Conservation (phyloP, 805 yeast genomes). For the Yamadazyma akitaensis region DNA sequence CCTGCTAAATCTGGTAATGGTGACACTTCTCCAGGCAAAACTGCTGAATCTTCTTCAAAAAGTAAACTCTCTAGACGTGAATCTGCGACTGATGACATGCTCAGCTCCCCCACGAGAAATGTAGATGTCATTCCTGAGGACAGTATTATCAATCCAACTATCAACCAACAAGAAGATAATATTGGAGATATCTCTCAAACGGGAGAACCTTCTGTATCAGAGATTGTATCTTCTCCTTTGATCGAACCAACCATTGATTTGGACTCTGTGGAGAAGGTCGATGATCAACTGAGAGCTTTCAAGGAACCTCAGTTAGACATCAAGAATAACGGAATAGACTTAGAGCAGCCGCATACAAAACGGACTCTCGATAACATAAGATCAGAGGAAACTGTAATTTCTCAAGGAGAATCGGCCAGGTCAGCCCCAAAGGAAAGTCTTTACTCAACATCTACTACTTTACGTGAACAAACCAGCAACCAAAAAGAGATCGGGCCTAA, state of each 20-base stretch:
- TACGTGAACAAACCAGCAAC: no score
- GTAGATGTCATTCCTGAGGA: constrained; percentile 1
- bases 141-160: background rate
- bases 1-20: background rate
- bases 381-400: no score
- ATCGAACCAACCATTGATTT: constrained; percentile 2
- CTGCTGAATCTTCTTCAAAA: background rate
- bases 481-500: background rate
- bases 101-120: background rate
- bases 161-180: background rate
- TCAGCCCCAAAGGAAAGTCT: no score
- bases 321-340: background rate
- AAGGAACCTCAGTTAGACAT: background rate
- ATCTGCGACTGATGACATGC: no score
- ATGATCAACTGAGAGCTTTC: background rate
- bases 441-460: no score
- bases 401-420: no score
- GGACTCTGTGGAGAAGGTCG: no score
- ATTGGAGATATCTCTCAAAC: background rate
- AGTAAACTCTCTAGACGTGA: background rate
- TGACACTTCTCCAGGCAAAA: background rate
- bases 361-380: no score
- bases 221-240: background rate
- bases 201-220: background rate
- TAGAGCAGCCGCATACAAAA: no score